Base-by-base conservation (phyloP, 2,329 filamentous ascomycete species). In the Teratosphaeriaceae sp. region DNA sequence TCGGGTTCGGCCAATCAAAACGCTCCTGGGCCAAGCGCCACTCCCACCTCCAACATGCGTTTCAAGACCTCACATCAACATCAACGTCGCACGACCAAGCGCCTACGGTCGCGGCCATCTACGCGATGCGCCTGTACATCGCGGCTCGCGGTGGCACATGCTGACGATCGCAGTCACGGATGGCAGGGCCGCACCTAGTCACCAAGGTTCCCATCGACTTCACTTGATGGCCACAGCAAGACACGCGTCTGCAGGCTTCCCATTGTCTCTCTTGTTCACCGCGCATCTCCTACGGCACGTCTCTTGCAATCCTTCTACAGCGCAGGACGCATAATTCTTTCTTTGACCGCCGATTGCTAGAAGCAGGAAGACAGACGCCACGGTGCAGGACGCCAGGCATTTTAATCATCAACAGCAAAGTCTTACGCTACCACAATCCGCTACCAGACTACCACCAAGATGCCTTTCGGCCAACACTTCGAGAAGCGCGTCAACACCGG, bases 401-500 rank as follows among this genome's bases (percentile, higher is more conserved):
- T 19, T 7, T 19, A 19, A 37, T 8, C 15, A 20, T 15, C 37
- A 7, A 27, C 11, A 11, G 11, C 27, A 9, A 12, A 6, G 9
- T 4, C 22, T 12, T n/a, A 12, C 8, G 12, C 37, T 12, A 30
- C n/a, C 37, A 39, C 22, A 12, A 27, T 34, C n/a, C 11, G 29
- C 37, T 15, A 27, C 3, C 9, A 39, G 15, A 30, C 22, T 30
- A 16, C 22, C 26, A 39, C 24, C 35, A 48, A 21, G 19, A 60
- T 60, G 55, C 36, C 58, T 35, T 61, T 62, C 51, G 45, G 50
- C 31, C 45, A 52, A 37, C 40, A 33, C 41, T 63, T 62, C 43
- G 61, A 63, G 45, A 55, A 53, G 42, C 48, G 54, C 21, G 44
- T 59, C 43, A 64, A 65, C 50, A 46, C 53, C 34, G 46, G 62